Evolutionary conservation across 768 basidiomycete species (phyloP), one percentile per base, ranked within the genome.

Genomic region (Agrocybe pediades): DNA sequence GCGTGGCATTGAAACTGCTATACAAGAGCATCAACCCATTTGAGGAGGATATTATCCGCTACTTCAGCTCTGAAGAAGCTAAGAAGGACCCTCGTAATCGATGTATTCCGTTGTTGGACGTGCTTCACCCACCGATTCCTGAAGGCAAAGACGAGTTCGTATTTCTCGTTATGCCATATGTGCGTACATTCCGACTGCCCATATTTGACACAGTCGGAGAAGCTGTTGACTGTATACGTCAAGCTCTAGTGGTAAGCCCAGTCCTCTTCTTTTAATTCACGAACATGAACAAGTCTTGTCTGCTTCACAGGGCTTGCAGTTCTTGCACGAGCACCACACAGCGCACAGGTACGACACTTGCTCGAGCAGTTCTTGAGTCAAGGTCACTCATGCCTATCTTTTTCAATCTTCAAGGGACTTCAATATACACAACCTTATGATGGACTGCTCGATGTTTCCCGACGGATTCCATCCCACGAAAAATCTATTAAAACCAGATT

Each of bases 141-240:
- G 20, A 20, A 20, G 51, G 46, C 6, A 24, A 17, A 29, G 42
- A 26, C 3, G 50, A 41, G 53, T 58, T 36, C 69, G 66, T 33
- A 59, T 44, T 58, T 64, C 62, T 62, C 53, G 72, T 53, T 0
- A 72, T 76, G 71, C 75, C 73, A 0, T 24, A 70, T 0, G 59
- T 74, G 6, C 61, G 65, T 24, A 48, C 53, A n/a, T 67, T 66
- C 39, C 55, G 68, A 23, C 56, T 62, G n/a, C 67, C 65, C 1
- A 49, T 53, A 20, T 71, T 62, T 36, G 54, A 56, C 1, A 49
- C 51, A 0, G 30, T 66, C 6, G 62, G 61, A 2, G 65, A 65
- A 36, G 57, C 54, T 6, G 41, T 64, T 3, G 60, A 62, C 20
- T 63, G 60, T 39, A 51, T 65, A 7, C 52, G 49, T 2, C 62